Conservation (phyloP, 2,329 filamentous ascomycete species). For the Microcyclosporella mali region DNA sequence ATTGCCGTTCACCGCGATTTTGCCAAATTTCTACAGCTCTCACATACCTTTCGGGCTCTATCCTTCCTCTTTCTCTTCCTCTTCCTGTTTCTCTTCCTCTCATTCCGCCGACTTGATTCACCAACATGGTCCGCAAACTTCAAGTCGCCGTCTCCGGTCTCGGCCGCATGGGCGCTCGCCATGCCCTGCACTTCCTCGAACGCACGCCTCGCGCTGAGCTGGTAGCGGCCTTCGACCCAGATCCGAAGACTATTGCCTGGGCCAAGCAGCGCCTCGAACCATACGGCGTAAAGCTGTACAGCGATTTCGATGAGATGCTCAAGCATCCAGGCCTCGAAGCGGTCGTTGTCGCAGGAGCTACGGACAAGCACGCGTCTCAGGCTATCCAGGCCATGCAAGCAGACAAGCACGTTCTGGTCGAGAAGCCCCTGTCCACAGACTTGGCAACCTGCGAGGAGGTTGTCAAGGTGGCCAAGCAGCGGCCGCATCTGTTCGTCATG, state of each 20-base stretch:
- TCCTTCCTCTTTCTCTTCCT: no score
- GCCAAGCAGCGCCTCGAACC: constrained; percentile 46
- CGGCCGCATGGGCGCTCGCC: constrained; percentile 46
- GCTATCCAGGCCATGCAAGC: constrained; percentile 51
- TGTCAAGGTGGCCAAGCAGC: constrained; percentile 49
- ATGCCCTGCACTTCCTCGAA: constrained; percentile 44
- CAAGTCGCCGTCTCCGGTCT: constrained; percentile 43
- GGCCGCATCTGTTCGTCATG: constrained; percentile 59
- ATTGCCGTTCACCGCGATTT: no score
- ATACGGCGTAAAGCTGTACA: constrained; percentile 49
- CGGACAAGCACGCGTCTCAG: constrained; percentile 52
- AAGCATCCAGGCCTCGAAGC: constrained; percentile 50
- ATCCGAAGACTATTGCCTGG: constrained; percentile 42
- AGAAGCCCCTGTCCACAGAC: constrained; percentile 55
- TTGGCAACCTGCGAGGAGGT: constrained; percentile 56
- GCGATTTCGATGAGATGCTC: constrained; percentile 52
- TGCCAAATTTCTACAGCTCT: no score
- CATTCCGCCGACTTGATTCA: neutral
- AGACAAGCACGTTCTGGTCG: constrained; percentile 52
- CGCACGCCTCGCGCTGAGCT: constrained; percentile 42
- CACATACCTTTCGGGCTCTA: no score
- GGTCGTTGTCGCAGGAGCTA: constrained; percentile 50
- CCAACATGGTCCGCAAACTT: constrained; percentile 28
- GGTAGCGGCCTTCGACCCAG: constrained; percentile 44
- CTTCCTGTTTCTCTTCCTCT: neutral